A percentile compares a stretch with the other conserved stretches of the same genome.
phyloP scores from a whole-genome alignment of 2,329 filamentous ascomycete species.

The Pseudogymnoascus sp. region DNA sequence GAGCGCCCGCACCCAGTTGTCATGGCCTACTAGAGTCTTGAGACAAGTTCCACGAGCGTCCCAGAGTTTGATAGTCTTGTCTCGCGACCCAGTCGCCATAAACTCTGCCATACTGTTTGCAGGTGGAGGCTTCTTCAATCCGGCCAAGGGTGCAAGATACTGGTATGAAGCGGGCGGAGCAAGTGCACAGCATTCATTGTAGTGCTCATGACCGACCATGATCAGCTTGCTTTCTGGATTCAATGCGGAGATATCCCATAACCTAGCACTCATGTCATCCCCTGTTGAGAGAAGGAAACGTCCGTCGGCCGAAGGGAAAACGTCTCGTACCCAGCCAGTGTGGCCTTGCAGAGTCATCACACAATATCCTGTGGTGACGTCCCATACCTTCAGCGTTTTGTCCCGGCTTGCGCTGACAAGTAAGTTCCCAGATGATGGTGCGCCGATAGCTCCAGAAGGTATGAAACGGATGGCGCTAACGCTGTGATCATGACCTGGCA shows the following conservation, averaged over 20 bases:
- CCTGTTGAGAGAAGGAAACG: slow-evolving; percentile 75
- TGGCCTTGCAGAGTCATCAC: slow-evolving; percentile 84
- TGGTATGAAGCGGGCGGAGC: slow-evolving; percentile 73
- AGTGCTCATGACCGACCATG: slow-evolving; percentile 76
- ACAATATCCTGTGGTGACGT: slow-evolving; percentile 86
- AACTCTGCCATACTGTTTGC: slow-evolving; percentile 72
- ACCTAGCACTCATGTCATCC: slow-evolving; percentile 68
- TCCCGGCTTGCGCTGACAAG: slow-evolving; percentile 82
- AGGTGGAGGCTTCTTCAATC: slow-evolving; percentile 72
- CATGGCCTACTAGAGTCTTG: slow-evolving; percentile 77
- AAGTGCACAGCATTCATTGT: slow-evolving; percentile 77
- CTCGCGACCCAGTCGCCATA: slow-evolving; percentile 78
- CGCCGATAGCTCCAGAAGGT: slow-evolving; percentile 49
- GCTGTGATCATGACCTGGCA: slow-evolving; percentile 86
- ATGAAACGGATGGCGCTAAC: slow-evolving; percentile 85
- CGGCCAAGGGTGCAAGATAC: slow-evolving; percentile 68
- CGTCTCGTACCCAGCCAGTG: slow-evolving; percentile 83
- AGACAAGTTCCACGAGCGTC: slow-evolving; percentile 75
- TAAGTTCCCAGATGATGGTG: slow-evolving; percentile 68
- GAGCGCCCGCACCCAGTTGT: slow-evolving; percentile 84
- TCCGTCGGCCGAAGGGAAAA: slow-evolving; percentile 74
- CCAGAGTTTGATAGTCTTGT: slow-evolving; percentile 88
- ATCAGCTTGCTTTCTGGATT: slow-evolving; percentile 40
- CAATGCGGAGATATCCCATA: slow-evolving; percentile 71
- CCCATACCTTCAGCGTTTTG: slow-evolving; percentile 80